Base-by-base conservation (phyloP, 78 protist genomes). In the Polysphondylium violaceum region DNA sequence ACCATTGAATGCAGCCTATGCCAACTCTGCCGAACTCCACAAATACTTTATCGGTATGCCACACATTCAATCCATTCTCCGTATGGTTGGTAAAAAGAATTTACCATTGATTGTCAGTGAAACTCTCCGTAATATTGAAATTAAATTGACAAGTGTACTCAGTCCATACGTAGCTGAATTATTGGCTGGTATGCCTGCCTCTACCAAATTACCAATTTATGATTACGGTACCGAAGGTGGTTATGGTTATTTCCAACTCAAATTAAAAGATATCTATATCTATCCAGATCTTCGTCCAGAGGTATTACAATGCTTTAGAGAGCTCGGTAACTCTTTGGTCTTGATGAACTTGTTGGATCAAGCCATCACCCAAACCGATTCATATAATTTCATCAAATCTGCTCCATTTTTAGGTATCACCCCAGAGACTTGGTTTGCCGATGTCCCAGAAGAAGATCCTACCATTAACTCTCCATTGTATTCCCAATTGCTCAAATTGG, bases 291-390 rank as follows among this genome's bases (percentile, higher is more conserved):
- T 97, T 11, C 68, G 93, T 64, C 63, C 96, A n/a, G 96, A 92
- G 27, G 98, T 96, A 36, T 23, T 96, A 8, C 97, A 96, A 44
- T 27, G 40, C 33, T 96, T 96, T 78, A 60, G 97, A n/a, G 95
- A 88, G 47, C 40, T 96, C 27, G 98, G 98, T 33, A 96, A 96
- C 74, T 29, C 55, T 23, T 5, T 96, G 25, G 63, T 73, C 8
- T 41, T 96, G 21, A 27, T 95, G 69, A 64, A 44, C 19, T 23
- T 96, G 36, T 63, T 96, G 60, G 98, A 96, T 27, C 85, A 67
- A 44, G 87, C 44, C 11, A n/a, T 88, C n/a, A 41, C 50, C 1
- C 95, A 72, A 60, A 71, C 56, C 14, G 75, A 76, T 38, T 3
- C 36, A 9, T 64, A 36, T n/a, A 44, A 27, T n/a, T 91, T 76